Conservation (phyloP, 495 filamentous ascomycete genomes). For the Cercophora newfieldiana region DNA sequence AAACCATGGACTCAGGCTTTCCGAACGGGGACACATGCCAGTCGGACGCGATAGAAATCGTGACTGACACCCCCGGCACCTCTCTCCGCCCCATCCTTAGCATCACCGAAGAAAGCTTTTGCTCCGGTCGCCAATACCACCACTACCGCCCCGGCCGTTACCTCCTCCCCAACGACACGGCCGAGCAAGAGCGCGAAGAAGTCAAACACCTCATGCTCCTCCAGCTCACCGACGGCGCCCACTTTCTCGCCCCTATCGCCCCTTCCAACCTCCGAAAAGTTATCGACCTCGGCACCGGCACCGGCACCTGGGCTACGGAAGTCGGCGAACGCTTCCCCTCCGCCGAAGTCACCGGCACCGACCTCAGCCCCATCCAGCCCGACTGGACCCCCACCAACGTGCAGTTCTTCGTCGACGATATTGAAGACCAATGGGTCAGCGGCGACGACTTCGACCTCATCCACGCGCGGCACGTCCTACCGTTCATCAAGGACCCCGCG, state of each 20-base stretch:
- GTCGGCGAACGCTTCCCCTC: conserved; percentile 41
- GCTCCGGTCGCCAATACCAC: conserved; percentile 56
- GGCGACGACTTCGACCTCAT: conserved; percentile 37
- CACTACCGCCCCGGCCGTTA: conserved; percentile 24
- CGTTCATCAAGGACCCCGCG: conserved; percentile 45
- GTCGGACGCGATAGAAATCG: too few species aligned
- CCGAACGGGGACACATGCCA: too few species aligned
- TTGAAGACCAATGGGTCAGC: conserved; percentile 41
- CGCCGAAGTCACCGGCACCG: conserved; percentile 35
- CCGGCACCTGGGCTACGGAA: conserved; percentile 63
- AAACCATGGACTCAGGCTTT: too few species aligned
- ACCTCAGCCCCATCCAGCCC: conserved; percentile 43
- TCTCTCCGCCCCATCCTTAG: conserved; percentile 25
- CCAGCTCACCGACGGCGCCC: conserved; percentile 43
- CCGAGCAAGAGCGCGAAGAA: conserved; percentile 39
- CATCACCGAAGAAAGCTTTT: conserved; percentile 46
- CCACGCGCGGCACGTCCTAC: conserved; percentile 40
- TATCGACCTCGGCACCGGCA: conserved; percentile 64
- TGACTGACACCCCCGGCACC: neutral
- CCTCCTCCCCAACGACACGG: conserved; percentile 30
- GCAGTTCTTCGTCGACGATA: conserved; percentile 45
- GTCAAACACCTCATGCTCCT: conserved; percentile 59
- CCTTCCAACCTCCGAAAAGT: conserved; percentile 43
- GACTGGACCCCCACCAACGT: conserved; percentile 39
- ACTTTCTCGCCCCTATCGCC: conserved; percentile 54